Percentiles rank a stretch among this genome's conserved stretches.
These are phyloP conservation scores for Potentilla sterilis DNA, from an alignment of 306 rosid species.

Conservation along the genomic window DNA sequence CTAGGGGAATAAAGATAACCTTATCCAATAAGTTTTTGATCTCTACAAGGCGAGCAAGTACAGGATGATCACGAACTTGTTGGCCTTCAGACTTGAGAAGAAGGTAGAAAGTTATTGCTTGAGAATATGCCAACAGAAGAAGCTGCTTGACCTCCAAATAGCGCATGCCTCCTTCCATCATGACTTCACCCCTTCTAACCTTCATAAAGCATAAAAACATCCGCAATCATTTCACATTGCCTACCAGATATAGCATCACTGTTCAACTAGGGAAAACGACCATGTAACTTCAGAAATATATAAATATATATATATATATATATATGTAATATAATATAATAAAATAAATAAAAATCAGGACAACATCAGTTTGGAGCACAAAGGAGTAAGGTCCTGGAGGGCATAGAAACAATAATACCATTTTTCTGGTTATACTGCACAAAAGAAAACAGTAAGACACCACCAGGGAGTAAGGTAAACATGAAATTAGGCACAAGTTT, in stretches of 20 bases:
- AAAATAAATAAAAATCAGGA: too few species aligned
- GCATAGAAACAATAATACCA: background rate
- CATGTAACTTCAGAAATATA: background rate
- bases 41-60: constrained; percentile 73
- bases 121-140: constrained; percentile 71
- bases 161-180: constrained; percentile 55
- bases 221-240: background rate
- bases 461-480: background rate
- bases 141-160: constrained; percentile 76
- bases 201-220: constrained; percentile 34
- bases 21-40: constrained; percentile 67
- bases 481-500: background rate
- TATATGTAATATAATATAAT: too few species aligned
- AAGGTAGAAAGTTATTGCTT: constrained; percentile 82
- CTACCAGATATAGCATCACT: background rate
- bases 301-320: background rate
- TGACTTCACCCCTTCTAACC: constrained; percentile 52
- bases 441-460: background rate
- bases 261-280: background rate
- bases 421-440: background rate
- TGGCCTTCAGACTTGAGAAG: constrained; percentile 94
- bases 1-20: constrained; percentile 36
- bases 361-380: background rate
- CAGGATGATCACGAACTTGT: constrained; percentile 74
- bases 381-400: background rate